Evolutionary conservation across 2,329 filamentous ascomycete genomes (phyloP), one percentile per base, ranked within the genome.

Genomic region (Aureobasidium sp.): DNA sequence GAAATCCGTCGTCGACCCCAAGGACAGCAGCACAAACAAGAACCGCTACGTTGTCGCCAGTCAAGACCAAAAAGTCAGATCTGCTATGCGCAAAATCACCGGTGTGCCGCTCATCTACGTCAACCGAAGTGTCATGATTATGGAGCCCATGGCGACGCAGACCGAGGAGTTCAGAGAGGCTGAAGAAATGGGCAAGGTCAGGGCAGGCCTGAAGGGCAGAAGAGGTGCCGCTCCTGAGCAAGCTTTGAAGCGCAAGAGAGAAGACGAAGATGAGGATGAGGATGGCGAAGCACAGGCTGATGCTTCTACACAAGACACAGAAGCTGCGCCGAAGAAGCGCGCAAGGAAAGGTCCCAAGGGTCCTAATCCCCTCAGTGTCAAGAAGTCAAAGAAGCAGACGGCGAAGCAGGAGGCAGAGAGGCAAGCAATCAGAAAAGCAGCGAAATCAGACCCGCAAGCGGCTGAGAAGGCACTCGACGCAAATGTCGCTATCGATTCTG

Each of bases 41-140:
- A 85, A 91, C 70, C 82, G 87, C 63, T 93, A 93, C 71, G 84
- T 91, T 13, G 86, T 93, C 23, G 89, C 89, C 9, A 87, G 84
- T 65, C 89, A 93, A 73, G 87, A 88, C 66, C 74, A 79, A 27
- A 82, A 84, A 46, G 80, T 90, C 50, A 78, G 89, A 66, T 79
- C 81, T 51, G 77, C 79, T 66, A 80, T 93, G 77, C 81, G 89
- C 56, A 76, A 75, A n/a, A 80, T 92, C 23, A 81, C 84, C 27
- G 89, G 88, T 23, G 87, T 90, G 53, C 90, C 90, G 23, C 73
- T 93, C 64, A 83, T 94, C 51, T 93, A 93, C 72, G 88, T 93
- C 67, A 86, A 86, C 66, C 80, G 88, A 62, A 89, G 87, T 64
- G 89, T 95, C 60, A 89, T 93, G 84, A 86, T 88, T 61, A 80